These are phyloP conservation scores for Warburgia ugandensis DNA, from an alignment of 164 flowering plant species.

Conservation along the genomic window DNA sequence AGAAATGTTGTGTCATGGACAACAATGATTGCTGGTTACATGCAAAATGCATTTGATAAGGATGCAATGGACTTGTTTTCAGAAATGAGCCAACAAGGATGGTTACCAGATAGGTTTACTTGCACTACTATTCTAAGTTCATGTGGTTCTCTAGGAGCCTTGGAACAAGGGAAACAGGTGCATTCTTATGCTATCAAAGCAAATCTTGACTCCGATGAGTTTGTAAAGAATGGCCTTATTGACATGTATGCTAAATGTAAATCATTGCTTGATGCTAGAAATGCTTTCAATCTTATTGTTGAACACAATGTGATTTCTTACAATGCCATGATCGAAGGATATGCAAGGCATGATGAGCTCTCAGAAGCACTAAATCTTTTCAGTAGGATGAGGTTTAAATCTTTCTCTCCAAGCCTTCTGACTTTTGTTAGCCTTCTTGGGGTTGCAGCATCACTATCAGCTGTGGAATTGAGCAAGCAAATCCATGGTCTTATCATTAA, in stretches of 20 bases:
- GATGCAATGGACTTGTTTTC: constrained; percentile 48
- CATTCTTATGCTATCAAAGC: constrained; percentile 55
- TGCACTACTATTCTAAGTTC: constrained; percentile 64
- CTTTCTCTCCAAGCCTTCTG: constrained; percentile 38
- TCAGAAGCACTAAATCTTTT: constrained; percentile 47
- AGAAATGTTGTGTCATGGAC: constrained; percentile 67
- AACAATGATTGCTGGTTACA: constrained; percentile 65
- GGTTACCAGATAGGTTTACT: constrained; percentile 55
- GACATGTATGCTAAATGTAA: constrained; percentile 72
- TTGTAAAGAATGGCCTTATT: constrained; percentile 52
- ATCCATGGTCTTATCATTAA: constrained; percentile 53
- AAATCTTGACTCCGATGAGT: constrained; percentile 46
- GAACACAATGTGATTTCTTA: constrained; percentile 41
- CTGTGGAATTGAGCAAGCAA: constrained; percentile 44
- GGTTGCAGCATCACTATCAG: constrained; percentile 35
- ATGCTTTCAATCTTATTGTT: constrained; percentile 31
- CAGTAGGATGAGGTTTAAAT: constrained; percentile 40
- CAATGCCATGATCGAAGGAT: constrained; percentile 80
- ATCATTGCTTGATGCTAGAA: constrained; percentile 44
- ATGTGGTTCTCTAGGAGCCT: constrained; percentile 55
- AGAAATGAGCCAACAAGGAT: constrained; percentile 40
- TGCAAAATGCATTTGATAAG: constrained; percentile 50
- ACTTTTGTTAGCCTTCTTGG: constrained; percentile 70
- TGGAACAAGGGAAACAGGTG: constrained; percentile 49
- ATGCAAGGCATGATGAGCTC: constrained; percentile 35